Evolutionary conservation across 345 rosid genomes (phyloP).

Genomic region (Psidium friedrichsthalianum): DNA sequence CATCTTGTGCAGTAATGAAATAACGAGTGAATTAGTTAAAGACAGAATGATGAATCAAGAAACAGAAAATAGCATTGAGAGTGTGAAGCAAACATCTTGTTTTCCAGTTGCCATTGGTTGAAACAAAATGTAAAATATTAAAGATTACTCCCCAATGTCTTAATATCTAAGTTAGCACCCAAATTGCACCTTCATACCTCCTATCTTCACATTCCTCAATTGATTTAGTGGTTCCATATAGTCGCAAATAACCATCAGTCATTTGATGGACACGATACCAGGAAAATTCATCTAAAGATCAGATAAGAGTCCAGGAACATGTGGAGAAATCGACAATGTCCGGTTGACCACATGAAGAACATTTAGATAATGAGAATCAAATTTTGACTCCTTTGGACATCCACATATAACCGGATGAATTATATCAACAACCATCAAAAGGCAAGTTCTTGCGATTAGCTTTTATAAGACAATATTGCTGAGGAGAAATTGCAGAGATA

Average conservation of each 20-base stretch:
- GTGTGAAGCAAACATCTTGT: not conserved
- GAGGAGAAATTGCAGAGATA: too few species aligned
- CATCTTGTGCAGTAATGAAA: not conserved
- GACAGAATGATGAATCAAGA: not conserved
- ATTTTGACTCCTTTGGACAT: too few species aligned
- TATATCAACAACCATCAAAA: too few species aligned
- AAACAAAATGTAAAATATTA: not conserved
- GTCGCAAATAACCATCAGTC: not conserved
- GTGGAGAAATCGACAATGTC: too few species aligned
- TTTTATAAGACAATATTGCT: too few species aligned
- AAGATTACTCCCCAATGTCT: not conserved
- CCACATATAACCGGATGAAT: too few species aligned
- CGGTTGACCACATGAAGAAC: not conserved
- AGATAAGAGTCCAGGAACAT: not conserved
- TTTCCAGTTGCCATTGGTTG: not conserved
- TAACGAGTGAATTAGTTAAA: not conserved
- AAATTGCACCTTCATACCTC: not conserved
- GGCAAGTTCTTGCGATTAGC: too few species aligned
- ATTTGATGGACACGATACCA: too few species aligned
- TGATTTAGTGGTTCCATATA: not conserved
- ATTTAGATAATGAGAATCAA: not conserved
- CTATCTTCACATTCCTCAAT: not conserved
- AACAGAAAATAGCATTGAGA: not conserved
- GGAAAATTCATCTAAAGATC: not conserved
- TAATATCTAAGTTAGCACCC: not conserved